A percentile compares a stretch with the other conserved stretches of the same genome.
Evolutionary conservation across 2,329 filamentous ascomycete species (phyloP).

Genomic region (Coniochaeta hoffmannii): DNA sequence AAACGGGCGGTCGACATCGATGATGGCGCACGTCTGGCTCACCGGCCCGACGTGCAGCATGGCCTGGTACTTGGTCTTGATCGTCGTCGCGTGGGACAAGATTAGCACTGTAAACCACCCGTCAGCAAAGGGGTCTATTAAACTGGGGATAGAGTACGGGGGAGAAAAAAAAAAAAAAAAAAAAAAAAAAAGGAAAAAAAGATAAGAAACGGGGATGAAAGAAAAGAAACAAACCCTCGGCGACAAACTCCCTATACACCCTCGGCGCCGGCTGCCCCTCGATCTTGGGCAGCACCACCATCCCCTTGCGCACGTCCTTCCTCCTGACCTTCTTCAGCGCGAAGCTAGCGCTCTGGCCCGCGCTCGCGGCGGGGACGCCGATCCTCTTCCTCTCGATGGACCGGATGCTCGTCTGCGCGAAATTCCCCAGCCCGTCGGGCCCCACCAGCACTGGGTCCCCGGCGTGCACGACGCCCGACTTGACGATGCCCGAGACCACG

Average conservation of each 20-base stretch:
- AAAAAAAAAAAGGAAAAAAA: not conserved
- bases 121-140: too few relatives aligned
- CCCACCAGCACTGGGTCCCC: conserved; percentile 88
- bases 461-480: conserved; percentile 76
- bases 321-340: conserved; percentile 80
- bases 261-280: conserved; percentile 64
- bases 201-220: not conserved
- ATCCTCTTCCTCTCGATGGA: conserved; percentile 95
- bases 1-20: conserved; percentile 93
- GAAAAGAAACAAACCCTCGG: conserved; percentile 50
- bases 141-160: too few relatives aligned
- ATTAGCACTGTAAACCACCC: conserved; percentile 62
- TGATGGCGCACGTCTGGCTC: conserved; percentile 92
- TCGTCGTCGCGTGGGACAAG: conserved; percentile 90
- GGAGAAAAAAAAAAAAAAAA: too few relatives aligned
- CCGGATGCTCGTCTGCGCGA: conserved; percentile 76
- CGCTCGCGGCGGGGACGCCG: conserved; percentile 75
- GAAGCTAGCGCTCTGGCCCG: conserved; percentile 89
- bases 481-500: conserved; percentile 90
- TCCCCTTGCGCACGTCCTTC: conserved; percentile 93
- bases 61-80: conserved; percentile 93
- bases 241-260: conserved; percentile 69
- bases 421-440: conserved; percentile 84
- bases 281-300: conserved; percentile 86
- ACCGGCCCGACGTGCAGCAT: conserved; percentile 97